Evolutionary conservation across 352 stramenopile genomes (phyloP), one percentile per base, ranked within the genome.

Genomic region (Thalassiosira sp.): DNA sequence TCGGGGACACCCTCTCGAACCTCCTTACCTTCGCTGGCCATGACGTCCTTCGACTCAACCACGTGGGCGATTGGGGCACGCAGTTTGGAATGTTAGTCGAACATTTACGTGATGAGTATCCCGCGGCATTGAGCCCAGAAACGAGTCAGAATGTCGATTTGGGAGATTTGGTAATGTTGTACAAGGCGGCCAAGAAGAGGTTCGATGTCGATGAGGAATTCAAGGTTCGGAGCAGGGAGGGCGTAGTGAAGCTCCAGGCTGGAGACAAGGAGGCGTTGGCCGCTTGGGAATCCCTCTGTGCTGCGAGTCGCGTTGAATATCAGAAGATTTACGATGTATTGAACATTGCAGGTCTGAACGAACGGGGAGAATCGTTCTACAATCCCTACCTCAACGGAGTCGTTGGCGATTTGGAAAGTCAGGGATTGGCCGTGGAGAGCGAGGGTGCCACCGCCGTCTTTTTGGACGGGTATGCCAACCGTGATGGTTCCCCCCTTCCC

Each of bases 21-120:
- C 31, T 96, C 7, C 77, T 97, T 0, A 84, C 93, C 58, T 96
- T 95, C 67, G 65, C 67, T 25, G 93, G 93, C 24, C 90, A 96
- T 66, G 80, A 94, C 24, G 92, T 97, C 7, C 52, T 95, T 11
- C 84, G 94, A 59, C 72, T 97, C 3, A 97, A 97, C 74, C 94
- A 97, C 75, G 86, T 97, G 2, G 94, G 94, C 28, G 94, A 97
- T 84, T 98, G 97, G 74, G 94, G 93, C n/a, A 99, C 97, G 33
- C 97, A 99, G 89, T 99, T 99, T 77, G 97, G 97, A 46, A 99
- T 99, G 97, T 90, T 99, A 7, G 98, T 99, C 60, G 95, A 96
- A 75, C 96, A 99, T 86, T 89, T 99, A 53, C 96, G 97, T 46
- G 96, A 99, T 74, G 95, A 96, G 72, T 97, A 97, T 81, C 93